phyloP scores from a whole-genome alignment of 495 filamentous ascomycete species.

The Xylaria cubensis region DNA sequence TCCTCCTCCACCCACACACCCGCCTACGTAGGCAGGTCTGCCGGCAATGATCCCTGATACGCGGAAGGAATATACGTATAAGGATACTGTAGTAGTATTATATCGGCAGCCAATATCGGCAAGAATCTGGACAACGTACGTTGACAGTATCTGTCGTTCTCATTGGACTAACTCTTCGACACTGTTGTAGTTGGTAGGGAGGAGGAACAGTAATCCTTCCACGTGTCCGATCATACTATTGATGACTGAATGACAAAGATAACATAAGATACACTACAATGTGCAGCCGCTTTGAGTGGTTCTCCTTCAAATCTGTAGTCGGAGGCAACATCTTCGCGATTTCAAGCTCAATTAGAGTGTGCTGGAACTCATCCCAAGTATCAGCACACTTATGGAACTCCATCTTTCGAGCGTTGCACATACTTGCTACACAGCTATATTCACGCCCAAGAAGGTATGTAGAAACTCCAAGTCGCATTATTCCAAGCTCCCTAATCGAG shows the following conservation, averaged over 20 bases:
- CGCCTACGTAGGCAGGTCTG: not conserved
- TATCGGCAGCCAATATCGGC: not conserved
- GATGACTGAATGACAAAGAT: not conserved
- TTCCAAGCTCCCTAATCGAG: conserved; percentile 57
- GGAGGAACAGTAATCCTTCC: conserved; percentile 21
- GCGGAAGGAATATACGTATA: not conserved
- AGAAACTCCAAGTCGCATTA: conserved; percentile 65
- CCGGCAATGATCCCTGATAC: not conserved
- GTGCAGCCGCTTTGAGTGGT: not conserved
- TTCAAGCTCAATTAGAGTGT: conserved; percentile 55
- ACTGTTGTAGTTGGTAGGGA: not conserved
- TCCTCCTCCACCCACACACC: too few species aligned
- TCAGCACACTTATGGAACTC: conserved; percentile 58
- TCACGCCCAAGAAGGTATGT: conserved; percentile 57
- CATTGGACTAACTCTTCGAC: not conserved
- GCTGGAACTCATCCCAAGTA: conserved; percentile 59
- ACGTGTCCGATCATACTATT: not conserved
- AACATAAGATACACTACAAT: not conserved
- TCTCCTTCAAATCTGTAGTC: not conserved
- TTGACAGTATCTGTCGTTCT: not conserved
- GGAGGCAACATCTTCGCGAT: conserved; percentile 44
- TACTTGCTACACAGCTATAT: conserved; percentile 57
- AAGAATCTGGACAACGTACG: not conserved
- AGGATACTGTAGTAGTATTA: not conserved
- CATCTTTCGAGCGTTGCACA: conserved; percentile 64